Evolutionary conservation across 2,329 filamentous ascomycete species (phyloP).

Genomic region (Sporothrix variecibatus): DNA sequence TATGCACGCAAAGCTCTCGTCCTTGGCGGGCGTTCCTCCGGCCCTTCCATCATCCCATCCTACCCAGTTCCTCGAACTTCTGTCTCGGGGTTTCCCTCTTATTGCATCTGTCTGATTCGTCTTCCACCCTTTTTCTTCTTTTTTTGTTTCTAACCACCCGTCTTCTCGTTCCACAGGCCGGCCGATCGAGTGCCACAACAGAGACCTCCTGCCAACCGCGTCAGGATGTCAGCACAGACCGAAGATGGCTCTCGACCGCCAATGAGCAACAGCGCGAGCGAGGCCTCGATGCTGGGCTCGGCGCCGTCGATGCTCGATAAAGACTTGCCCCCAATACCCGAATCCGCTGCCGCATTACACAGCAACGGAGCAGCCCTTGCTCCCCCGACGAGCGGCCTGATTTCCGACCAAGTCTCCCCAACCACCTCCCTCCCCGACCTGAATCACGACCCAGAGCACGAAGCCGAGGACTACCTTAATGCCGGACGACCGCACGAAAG

Average conservation of each 20-base stretch:
- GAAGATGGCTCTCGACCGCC: conserved; percentile 22
- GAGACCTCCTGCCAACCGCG: neutral
- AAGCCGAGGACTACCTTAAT: conserved; percentile 44
- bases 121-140: neutral
- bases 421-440: conserved; percentile 6
- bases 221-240: conserved; percentile 1
- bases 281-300: neutral
- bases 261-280: neutral
- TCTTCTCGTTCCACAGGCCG: neutral
- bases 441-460: conserved; percentile 14
- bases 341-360: neutral
- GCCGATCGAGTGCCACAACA: conserved; percentile 9
- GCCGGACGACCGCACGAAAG: conserved; percentile 39
- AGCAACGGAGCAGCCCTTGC: neutral
- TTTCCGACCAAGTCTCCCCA: conserved; percentile 12
- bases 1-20: neutral
- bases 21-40: neutral
- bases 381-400: neutral
- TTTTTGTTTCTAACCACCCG: neutral
- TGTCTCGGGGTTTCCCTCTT: neutral
- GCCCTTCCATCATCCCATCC: neutral
- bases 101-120: neutral
- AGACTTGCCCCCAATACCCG: conserved; percentile 31
- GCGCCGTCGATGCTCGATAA: conserved; percentile 25
- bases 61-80: neutral